These are phyloP conservation scores for Cunninghamia lanceolata DNA, from an alignment of 75 land plant species.

Conservation along the genomic window DNA sequence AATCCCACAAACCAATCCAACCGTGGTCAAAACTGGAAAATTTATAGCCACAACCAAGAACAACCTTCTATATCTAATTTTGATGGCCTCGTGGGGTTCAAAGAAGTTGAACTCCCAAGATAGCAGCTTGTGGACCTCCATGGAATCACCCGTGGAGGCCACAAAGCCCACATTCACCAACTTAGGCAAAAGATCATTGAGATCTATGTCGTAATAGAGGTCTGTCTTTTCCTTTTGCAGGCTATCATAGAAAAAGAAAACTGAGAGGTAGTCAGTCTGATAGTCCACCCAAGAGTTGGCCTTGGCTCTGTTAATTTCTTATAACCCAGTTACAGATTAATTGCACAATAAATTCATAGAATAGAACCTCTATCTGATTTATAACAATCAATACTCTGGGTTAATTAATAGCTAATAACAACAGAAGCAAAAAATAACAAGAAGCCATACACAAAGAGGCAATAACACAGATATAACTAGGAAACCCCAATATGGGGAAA, in stretches of 20 bases:
- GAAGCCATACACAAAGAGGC: too few species aligned
- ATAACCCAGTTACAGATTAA: too few species aligned
- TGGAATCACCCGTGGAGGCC: conserved; percentile 22
- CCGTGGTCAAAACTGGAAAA: too few species aligned
- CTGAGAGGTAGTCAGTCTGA: conserved; percentile 8
- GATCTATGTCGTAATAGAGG: conserved; percentile 10
- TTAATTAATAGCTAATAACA: too few species aligned
- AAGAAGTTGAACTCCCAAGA: conserved; percentile 18
- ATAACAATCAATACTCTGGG: too few species aligned
- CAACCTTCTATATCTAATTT: too few species aligned
- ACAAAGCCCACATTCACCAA: conserved; percentile 20
- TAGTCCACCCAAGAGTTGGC: conserved; percentile 17
- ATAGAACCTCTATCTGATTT: too few species aligned
- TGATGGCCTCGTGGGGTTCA: not conserved
- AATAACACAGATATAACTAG: too few species aligned
- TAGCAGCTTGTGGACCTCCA: conserved; percentile 8
- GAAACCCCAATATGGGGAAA: too few species aligned
- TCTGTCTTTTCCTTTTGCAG: not conserved
- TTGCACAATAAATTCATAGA: too few species aligned
- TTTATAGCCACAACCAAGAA: not conserved
- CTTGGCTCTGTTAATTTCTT: too few species aligned
- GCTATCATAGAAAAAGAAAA: conserved; percentile 11
- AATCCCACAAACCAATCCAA: not conserved
- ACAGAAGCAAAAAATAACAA: too few species aligned
- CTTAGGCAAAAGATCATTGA: conserved; percentile 13